Evolutionary conservation across 2,329 filamentous ascomycete species (phyloP).

Genomic region (Stylonectria norvegica): DNA sequence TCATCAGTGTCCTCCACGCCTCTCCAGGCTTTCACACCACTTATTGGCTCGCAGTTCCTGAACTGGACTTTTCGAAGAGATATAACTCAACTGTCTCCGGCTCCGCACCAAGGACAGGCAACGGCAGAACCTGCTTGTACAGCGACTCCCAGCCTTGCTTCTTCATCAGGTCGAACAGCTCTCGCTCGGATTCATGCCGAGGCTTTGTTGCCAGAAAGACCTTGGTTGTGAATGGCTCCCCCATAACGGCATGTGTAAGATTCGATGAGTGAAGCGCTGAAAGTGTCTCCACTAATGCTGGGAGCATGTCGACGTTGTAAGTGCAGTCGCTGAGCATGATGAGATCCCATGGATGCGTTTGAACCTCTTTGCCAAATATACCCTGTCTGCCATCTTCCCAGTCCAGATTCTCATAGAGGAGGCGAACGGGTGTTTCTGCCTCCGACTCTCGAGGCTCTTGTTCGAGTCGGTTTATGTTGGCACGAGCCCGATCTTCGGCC

Average conservation of each 20-base stretch:
- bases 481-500: slow-evolving; percentile 45
- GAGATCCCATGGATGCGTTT: slow-evolving; percentile 47
- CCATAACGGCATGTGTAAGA: slow-evolving; percentile 13
- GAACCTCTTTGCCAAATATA: slow-evolving; percentile 39
- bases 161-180: slow-evolving; percentile 46
- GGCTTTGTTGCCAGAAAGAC: slow-evolving; percentile 56
- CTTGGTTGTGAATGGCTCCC: slow-evolving; percentile 31
- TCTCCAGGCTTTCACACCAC: too few relatives aligned
- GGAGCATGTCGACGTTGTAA: slow-evolving; percentile 56
- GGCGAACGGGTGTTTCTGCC: slow-evolving; percentile 18
- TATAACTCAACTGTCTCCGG: slow-evolving; percentile 51
- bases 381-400: slow-evolving; percentile 52
- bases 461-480: slow-evolving; percentile 43
- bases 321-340: slow-evolving; percentile 59
- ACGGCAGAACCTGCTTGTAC: slow-evolving; percentile 40
- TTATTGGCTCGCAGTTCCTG: not conserved
- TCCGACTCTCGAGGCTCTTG: slow-evolving; percentile 13
- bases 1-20: too few relatives aligned
- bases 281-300: slow-evolving; percentile 51
- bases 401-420: slow-evolving; percentile 54
- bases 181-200: slow-evolving; percentile 51
- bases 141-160: slow-evolving; percentile 42
- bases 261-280: slow-evolving; percentile 45
- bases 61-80: slow-evolving; percentile 41
- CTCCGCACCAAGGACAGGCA: slow-evolving; percentile 45